A percentile compares a stretch with the other conserved stretches of the same genome.
These are phyloP conservation scores for Pseudogymnoascus sp. DNA, from an alignment of 2,329 filamentous ascomycete species.

Conservation along the genomic window DNA sequence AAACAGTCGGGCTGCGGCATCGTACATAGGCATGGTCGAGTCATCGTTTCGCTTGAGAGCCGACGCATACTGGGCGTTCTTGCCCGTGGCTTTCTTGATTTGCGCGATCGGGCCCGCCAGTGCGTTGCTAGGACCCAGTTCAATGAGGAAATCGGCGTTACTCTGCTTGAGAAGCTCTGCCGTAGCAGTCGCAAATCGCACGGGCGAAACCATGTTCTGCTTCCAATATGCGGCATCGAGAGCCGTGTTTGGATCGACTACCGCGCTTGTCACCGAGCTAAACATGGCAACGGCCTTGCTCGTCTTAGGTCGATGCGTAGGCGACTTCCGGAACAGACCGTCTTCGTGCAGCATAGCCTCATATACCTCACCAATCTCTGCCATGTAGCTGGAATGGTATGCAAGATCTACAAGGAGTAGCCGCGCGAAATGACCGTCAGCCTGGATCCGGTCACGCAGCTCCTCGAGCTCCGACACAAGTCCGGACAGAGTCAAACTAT, in stretches of 20 bases:
- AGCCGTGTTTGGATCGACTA: constrained; percentile 13
- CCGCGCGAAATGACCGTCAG: constrained; percentile 17
- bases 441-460: constrained; percentile 11
- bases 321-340: neutral
- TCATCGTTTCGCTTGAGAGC: constrained; percentile 14
- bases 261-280: constrained; percentile 13
- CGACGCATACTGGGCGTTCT: constrained; percentile 12
- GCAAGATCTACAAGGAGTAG: constrained; percentile 20
- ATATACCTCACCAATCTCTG: constrained; percentile 24
- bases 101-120: constrained; percentile 30
- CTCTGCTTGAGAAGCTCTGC: constrained; percentile 16
- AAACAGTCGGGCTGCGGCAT: constrained; percentile 12
- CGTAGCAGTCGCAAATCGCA: constrained; percentile 31
- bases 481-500: constrained; percentile 24
- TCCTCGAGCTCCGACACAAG: constrained; percentile 14
- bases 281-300: neutral
- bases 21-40: constrained; percentile 14
- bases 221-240: constrained; percentile 36
- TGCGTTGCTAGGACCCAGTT: constrained; percentile 30
- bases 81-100: constrained; percentile 13
- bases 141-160: neutral
- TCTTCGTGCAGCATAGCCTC: neutral
- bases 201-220: constrained; percentile 36
- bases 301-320: neutral
- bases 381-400: constrained; percentile 31